Percentiles rank a stretch among this genome's conserved stretches.
phyloP scores from a whole-genome alignment of 139 green algal genomes.

The Edaphochlamys debaryana region DNA sequence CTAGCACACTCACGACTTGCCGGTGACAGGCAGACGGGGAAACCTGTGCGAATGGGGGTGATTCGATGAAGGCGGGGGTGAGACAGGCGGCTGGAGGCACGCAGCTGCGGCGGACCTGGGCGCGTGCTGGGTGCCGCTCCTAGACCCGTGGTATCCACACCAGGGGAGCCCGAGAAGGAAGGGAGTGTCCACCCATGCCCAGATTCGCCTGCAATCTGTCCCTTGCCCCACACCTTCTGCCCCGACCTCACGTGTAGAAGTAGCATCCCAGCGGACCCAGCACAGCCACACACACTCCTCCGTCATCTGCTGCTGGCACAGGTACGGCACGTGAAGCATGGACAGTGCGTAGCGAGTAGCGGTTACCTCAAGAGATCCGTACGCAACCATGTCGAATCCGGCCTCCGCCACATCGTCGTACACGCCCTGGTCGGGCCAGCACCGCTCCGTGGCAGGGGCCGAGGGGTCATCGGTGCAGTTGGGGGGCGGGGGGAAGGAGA shows the following conservation, averaged over 20 bases:
- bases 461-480: background rate
- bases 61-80: too few species aligned
- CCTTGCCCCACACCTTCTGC: too few species aligned
- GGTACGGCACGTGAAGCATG: slow-evolving; percentile 11
- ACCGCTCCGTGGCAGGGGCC: background rate
- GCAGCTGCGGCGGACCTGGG: too few species aligned
- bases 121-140: too few species aligned
- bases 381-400: background rate
- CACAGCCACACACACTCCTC: background rate
- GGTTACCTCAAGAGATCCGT: background rate
- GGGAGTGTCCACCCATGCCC: too few species aligned
- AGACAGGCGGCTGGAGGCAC: too few species aligned
- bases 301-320: slow-evolving; percentile 20
- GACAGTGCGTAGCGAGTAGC: background rate
- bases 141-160: too few species aligned
- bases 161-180: too few species aligned
- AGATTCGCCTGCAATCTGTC: too few species aligned
- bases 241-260: background rate
- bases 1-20: too few species aligned
- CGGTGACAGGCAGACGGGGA: too few species aligned
- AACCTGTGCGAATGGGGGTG: too few species aligned
- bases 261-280: slow-evolving; percentile 9
- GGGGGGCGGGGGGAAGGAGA: background rate
- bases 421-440: background rate
- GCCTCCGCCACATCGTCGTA: background rate